Conservation (phyloP, 192 early-diverging fungal species). For the Coemansia sp. region DNA sequence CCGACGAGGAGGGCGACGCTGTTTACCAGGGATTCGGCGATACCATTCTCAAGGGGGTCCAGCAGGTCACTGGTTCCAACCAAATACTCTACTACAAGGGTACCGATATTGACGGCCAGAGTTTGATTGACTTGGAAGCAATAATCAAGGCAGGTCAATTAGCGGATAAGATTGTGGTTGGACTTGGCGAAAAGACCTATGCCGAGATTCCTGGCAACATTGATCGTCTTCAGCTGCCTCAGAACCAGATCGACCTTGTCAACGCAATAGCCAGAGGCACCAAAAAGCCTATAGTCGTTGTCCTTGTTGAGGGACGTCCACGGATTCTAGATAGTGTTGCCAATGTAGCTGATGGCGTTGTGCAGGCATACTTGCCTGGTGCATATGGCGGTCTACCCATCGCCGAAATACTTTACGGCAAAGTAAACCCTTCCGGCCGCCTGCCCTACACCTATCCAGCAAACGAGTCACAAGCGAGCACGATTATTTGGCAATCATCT, state of each 20-base stretch:
- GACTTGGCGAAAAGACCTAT: constrained; percentile 23
- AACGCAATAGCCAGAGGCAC: constrained; percentile 6
- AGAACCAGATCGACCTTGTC: constrained; percentile 37
- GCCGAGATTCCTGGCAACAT: constrained; percentile 6
- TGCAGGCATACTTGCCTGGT: constrained; percentile 57
- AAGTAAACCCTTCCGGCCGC: constrained; percentile 56
- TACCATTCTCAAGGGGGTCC: constrained; percentile 15
- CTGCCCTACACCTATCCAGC: constrained; percentile 59
- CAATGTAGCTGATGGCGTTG: constrained; percentile 43
- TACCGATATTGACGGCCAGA: constrained; percentile 9
- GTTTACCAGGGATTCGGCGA: constrained; percentile 30
- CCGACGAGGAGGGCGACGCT: constrained; percentile 2
- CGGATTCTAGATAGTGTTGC: constrained; percentile 48
- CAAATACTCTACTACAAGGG: constrained; percentile 14
- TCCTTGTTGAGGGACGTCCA: constrained; percentile 59
- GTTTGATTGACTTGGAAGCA: constrained; percentile 1
- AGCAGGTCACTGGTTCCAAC: not conserved
- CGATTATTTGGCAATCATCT: constrained; percentile 42
- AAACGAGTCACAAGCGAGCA: constrained; percentile 34
- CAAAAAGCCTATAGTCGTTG: constrained; percentile 39
- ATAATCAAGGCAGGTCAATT: constrained; percentile 15
- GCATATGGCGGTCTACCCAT: constrained; percentile 58
- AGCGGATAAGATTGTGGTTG: constrained; percentile 46
- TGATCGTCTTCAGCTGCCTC: constrained; percentile 12
- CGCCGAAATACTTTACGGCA: constrained; percentile 57